Evolutionary conservation across 2,329 filamentous ascomycete species (phyloP).

Genomic region (Acephala macrosclerotiorum): DNA sequence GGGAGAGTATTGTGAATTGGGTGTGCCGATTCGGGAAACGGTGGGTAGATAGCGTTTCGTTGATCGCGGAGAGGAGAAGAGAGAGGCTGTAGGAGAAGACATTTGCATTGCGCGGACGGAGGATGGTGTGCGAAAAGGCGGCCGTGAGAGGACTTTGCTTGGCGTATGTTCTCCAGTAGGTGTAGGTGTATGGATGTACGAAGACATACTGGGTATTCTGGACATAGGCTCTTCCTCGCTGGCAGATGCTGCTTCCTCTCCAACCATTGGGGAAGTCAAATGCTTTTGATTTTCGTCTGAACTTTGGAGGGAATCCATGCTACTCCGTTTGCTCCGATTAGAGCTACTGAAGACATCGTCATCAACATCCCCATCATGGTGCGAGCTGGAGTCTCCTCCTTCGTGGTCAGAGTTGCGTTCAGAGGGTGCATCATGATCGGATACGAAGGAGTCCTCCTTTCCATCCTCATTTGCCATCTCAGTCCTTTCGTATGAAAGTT

Average conservation of each 20-base stretch:
- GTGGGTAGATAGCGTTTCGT: constrained; percentile 56
- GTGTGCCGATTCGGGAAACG: constrained; percentile 65
- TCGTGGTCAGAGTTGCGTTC: constrained; percentile 35
- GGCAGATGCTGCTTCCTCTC: constrained; percentile 40
- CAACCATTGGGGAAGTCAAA: constrained; percentile 38
- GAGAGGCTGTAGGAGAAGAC: constrained; percentile 68
- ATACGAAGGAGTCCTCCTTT: constrained; percentile 34
- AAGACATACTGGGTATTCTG: constrained; percentile 44
- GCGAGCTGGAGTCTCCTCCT: constrained; percentile 41
- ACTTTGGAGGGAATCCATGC: constrained; percentile 39
- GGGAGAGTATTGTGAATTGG: constrained; percentile 45
- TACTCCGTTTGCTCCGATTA: constrained; percentile 31
- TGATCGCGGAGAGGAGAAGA: constrained; percentile 62
- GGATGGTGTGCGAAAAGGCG: constrained; percentile 73
- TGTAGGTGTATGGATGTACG: constrained; percentile 44
- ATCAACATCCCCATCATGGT: constrained; percentile 45
- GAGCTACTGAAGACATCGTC: constrained; percentile 45
- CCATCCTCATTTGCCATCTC: constrained; percentile 34
- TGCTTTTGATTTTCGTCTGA: constrained; percentile 40
- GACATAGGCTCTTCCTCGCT: constrained; percentile 54
- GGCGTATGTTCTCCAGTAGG: constrained; percentile 30
- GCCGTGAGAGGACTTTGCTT: constrained; percentile 63
- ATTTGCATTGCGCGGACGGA: constrained; percentile 76
- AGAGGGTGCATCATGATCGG: constrained; percentile 17
- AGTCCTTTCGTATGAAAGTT: constrained; percentile 40